Conservation (phyloP, 2,329 filamentous ascomycete species). For the Pleurostoma richardsiae region DNA sequence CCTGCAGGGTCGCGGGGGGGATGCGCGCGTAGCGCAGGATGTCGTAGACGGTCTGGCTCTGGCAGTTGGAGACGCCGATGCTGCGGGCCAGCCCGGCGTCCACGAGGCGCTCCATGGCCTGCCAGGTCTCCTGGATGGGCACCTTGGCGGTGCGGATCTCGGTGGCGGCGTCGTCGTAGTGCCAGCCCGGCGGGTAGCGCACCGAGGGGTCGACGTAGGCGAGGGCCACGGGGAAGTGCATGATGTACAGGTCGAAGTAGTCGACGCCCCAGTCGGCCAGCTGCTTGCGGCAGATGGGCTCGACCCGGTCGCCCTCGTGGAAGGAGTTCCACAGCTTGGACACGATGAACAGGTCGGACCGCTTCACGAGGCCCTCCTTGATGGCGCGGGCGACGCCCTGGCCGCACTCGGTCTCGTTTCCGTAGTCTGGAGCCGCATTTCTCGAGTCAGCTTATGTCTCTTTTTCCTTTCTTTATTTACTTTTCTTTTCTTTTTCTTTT, state of each 20-base stretch:
- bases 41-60: slow-evolving; percentile 71
- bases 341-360: slow-evolving; percentile 85
- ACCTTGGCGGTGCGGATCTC: slow-evolving; percentile 62
- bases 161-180: slow-evolving; percentile 52
- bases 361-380: slow-evolving; percentile 74
- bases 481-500: background rate
- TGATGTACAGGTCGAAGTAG: slow-evolving; percentile 86
- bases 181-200: slow-evolving; percentile 77
- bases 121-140: slow-evolving; percentile 76
- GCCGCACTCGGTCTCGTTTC: slow-evolving; percentile 75
- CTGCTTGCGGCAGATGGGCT: slow-evolving; percentile 71
- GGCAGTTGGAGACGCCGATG: slow-evolving; percentile 84
- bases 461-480: background rate
- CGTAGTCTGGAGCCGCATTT: slow-evolving; percentile 56
- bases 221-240: slow-evolving; percentile 85
- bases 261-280: slow-evolving; percentile 79
- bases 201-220: slow-evolving; percentile 78
- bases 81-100: slow-evolving; percentile 62
- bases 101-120: slow-evolving; percentile 72
- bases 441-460: background rate
- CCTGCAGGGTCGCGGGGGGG: slow-evolving; percentile 72
- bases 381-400: slow-evolving; percentile 75
- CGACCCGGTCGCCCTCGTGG: slow-evolving; percentile 74
- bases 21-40: slow-evolving; percentile 72
- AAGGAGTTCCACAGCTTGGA: slow-evolving; percentile 93